Evolutionary conservation across 225 moss, liverwort and hornwort species (phyloP).

Genomic region (Neckera pumila): DNA sequence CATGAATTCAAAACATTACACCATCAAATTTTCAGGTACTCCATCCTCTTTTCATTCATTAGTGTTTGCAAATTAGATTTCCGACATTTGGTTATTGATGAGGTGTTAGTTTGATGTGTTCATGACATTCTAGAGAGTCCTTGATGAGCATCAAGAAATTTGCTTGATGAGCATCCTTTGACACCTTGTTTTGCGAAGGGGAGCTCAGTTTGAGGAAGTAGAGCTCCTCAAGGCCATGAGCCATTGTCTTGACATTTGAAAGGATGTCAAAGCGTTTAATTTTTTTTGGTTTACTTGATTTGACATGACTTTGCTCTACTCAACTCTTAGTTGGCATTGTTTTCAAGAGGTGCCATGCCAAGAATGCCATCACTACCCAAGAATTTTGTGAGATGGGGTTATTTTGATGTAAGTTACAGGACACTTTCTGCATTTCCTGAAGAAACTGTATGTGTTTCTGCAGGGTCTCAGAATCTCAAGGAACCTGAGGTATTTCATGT

Average conservation of each 20-base stretch:
- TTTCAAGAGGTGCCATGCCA: neutral
- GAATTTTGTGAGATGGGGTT: neutral
- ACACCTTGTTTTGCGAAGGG: neutral
- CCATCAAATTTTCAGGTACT: slow-evolving; percentile 20
- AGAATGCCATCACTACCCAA: neutral
- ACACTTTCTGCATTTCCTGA: neutral
- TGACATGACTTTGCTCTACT: neutral
- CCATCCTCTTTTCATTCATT: neutral
- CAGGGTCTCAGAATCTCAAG: slow-evolving; percentile 1
- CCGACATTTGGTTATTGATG: neutral
- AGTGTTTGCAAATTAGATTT: neutral
- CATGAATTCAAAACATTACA: neutral
- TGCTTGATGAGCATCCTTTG: neutral
- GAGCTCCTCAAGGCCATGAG: neutral
- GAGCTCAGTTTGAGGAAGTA: neutral
- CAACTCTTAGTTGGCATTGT: neutral
- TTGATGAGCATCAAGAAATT: neutral
- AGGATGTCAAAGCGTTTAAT: neutral
- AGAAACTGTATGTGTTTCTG: neutral
- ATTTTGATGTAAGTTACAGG: neutral
- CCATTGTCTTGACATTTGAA: neutral
- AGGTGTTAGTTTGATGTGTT: neutral
- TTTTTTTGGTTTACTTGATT: neutral
- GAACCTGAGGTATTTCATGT: neutral
- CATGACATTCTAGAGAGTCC: neutral